Evolutionary conservation across 495 filamentous ascomycete species (phyloP).

Genomic region (Amphirosellinia nigrospora): DNA sequence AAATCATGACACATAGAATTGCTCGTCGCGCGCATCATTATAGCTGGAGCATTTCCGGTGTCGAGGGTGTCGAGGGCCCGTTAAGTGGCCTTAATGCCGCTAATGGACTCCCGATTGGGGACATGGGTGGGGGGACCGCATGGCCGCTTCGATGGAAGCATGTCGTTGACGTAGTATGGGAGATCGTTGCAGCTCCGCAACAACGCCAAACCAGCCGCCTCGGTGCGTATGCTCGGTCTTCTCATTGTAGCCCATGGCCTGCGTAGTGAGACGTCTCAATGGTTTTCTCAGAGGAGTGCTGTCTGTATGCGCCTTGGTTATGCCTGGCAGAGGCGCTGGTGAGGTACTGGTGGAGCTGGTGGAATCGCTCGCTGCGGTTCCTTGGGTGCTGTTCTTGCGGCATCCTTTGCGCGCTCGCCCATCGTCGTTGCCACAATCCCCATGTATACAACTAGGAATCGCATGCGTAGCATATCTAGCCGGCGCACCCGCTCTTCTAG

Average conservation of each 20-base stretch:
- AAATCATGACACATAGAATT: background rate
- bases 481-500: constrained; percentile 60
- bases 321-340: constrained; percentile 41
- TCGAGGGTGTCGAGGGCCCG: constrained; percentile 1
- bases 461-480: constrained; percentile 65
- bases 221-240: constrained; percentile 44
- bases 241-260: constrained; percentile 50
- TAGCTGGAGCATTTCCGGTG: constrained; percentile 16
- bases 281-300: constrained; percentile 44
- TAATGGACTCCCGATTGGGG: constrained; percentile 35
- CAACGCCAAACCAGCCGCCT: constrained; percentile 59
- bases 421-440: constrained; percentile 54
- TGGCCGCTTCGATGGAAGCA: constrained; percentile 56
- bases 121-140: constrained; percentile 41
- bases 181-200: constrained; percentile 57
- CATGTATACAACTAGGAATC: constrained; percentile 63
- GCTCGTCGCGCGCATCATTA: background rate
- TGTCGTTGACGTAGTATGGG: constrained; percentile 58
- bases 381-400: constrained; percentile 39
- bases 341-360: constrained; percentile 23
- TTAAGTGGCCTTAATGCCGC: background rate
- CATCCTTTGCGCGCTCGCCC: constrained; percentile 36
- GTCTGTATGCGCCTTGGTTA: constrained; percentile 47
- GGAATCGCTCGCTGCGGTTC: constrained; percentile 40
- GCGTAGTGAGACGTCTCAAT: constrained; percentile 51